Evolutionary conservation across 805 yeast species (phyloP), one percentile per base, ranked within the genome.

Genomic region (Naumovozyma baii): DNA sequence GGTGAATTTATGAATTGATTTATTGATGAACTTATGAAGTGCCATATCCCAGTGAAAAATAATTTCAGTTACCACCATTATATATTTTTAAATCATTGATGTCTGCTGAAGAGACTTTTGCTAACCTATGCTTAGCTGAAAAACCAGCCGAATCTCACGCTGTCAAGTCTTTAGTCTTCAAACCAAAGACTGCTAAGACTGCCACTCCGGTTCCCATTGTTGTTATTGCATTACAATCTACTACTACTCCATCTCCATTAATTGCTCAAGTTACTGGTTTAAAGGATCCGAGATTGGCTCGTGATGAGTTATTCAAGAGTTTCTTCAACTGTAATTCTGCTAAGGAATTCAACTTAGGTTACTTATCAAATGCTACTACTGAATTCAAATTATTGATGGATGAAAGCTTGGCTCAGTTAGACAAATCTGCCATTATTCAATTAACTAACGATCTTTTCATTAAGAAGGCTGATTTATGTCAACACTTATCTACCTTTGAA

Each of bases 251-350:
- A 36, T 63, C 81, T 3, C 67, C 70, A 16, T 55, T 70, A 30
- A 71, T 85, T 48, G 88, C 94, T 41, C 67, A 70, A 40, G 70
- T 76, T 32, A 81, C 86, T 10, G 70, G 67, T 33, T 83, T 74
- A 38, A 86, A 86, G 64, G 95, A 86, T 44, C 94, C 94, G 48
- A 75, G 95, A 63, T 68, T 86, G 53, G 96, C 95, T 38, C 79
- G 79, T 50, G 88, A 83, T 47, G 95, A 81, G 40, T 69, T 86
- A 50, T 79, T 85, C 36, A 67, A 69, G 45, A 76, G 76, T 51
- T 74, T 80, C 52, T 60, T 60, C 44, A 41, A 50, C 16, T 47
- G 55, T 34, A 52, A 47, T 3, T 44, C 56, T 20, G 64, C 60
- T 18, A 58, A 55, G 37, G 48, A 42, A 9, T 61, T 61, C 45